These are phyloP conservation scores for Mycosphaerella sp. DNA, from an alignment of 2,329 filamentous ascomycete genomes.

Conservation along the genomic window DNA sequence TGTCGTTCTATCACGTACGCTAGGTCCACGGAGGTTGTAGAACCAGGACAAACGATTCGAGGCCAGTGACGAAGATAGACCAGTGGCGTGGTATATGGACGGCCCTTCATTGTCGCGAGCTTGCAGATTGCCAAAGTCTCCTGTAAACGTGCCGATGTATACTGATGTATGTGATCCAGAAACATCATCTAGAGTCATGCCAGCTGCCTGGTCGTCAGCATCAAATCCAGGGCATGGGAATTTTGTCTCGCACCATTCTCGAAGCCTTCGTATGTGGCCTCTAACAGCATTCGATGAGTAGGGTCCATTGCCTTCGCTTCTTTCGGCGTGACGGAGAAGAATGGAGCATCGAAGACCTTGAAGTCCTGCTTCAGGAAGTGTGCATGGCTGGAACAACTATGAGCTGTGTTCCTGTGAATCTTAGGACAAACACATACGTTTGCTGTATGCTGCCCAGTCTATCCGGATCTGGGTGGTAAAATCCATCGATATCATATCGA, in stretches of 20 bases:
- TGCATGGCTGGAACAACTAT: background rate
- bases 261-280: slow-evolving; percentile 10
- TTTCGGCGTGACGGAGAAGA: slow-evolving; percentile 16
- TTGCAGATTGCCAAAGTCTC: slow-evolving; percentile 13
- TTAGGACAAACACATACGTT: background rate
- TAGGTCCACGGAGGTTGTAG: slow-evolving; percentile 14
- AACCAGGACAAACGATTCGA: slow-evolving; percentile 19
- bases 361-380: slow-evolving; percentile 19
- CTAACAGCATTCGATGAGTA: slow-evolving; percentile 7
- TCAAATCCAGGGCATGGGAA: background rate
- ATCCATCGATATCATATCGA: slow-evolving; percentile 11
- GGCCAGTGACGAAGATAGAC: slow-evolving; percentile 7
- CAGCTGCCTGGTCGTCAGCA: slow-evolving; percentile 3
- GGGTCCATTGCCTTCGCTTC: slow-evolving; percentile 13
- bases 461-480: slow-evolving; percentile 10
- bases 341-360: slow-evolving; percentile 18
- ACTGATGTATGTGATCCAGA: slow-evolving; percentile 15
- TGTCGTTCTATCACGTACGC: background rate
- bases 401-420: background rate
- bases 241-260: slow-evolving; percentile 7
- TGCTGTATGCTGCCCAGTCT: slow-evolving; percentile 7
- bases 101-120: slow-evolving; percentile 5
- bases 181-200: slow-evolving; percentile 7
- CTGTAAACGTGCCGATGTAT: slow-evolving; percentile 16
- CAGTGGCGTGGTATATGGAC: slow-evolving; percentile 7